Percentiles rank a stretch among this genome's conserved stretches.
phyloP scores from a whole-genome alignment of 2,329 filamentous ascomycete species.

The Emmonsia crescens region DNA sequence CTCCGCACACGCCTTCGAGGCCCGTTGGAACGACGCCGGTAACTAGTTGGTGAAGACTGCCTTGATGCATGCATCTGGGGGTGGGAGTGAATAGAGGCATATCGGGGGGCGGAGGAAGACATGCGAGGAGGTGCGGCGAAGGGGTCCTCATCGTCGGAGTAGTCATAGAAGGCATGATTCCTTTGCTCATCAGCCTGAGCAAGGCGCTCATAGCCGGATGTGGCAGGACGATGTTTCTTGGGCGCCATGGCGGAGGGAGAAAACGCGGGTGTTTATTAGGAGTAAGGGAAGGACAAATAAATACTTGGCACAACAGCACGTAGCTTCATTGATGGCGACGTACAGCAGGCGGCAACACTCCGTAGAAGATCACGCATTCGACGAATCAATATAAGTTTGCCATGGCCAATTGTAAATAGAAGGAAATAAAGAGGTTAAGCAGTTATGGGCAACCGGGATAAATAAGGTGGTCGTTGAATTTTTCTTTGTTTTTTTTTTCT shows the following conservation, averaged over 20 bases:
- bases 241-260: conserved; percentile 24
- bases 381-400: background rate
- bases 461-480: background rate
- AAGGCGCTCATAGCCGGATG: conserved; percentile 75
- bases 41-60: conserved; percentile 28
- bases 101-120: conserved; percentile 48
- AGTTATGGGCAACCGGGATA: too few species aligned
- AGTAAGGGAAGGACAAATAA: background rate
- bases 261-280: background rate
- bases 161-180: conserved; percentile 43
- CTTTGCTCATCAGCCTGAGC: conserved; percentile 62
- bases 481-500: background rate
- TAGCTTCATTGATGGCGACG: conserved; percentile 1
- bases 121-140: conserved; percentile 43
- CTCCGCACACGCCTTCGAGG: conserved; percentile 47
- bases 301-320: background rate
- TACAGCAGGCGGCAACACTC: background rate
- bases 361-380: background rate
- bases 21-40: conserved; percentile 38
- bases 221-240: conserved; percentile 50
- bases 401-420: background rate
- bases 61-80: conserved; percentile 42
- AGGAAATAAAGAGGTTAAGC: background rate
- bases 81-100: conserved; percentile 45
- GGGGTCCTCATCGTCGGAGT: conserved; percentile 53